Conservation (phyloP, 495 filamentous ascomycete species). For the Lineolata rhizophorae region DNA sequence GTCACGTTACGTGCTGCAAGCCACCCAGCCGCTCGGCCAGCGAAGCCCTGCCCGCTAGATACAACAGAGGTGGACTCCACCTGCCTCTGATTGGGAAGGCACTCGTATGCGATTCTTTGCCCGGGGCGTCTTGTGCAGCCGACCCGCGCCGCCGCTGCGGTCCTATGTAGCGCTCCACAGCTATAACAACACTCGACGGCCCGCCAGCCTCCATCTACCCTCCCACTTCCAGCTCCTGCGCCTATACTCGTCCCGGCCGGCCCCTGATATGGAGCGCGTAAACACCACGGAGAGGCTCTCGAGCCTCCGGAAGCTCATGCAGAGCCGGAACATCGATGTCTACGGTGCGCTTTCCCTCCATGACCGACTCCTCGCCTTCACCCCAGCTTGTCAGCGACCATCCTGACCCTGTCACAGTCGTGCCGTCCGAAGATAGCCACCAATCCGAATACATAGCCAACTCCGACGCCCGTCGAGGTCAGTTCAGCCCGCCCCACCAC, state of each 20-base stretch:
- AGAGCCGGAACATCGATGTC: conserved; percentile 63
- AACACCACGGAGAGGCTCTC: conserved; percentile 59
- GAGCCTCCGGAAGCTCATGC: conserved; percentile 70
- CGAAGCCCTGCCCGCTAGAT: too few species aligned
- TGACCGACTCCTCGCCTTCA: conserved; percentile 1
- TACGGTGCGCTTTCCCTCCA: conserved; percentile 42
- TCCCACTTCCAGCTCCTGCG: conserved; percentile 1
- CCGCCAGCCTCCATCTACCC: too few species aligned
- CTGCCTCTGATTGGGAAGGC: too few species aligned
- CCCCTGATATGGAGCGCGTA: conserved; percentile 56
- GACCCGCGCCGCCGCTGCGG: too few species aligned
- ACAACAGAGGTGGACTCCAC: too few species aligned
- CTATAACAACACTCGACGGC: too few species aligned
- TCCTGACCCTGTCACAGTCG: conserved; percentile 34
- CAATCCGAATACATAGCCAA: conserved; percentile 94
- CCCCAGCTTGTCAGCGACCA: neutral
- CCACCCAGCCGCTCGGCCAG: too few species aligned
- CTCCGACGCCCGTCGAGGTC: conserved; percentile 75
- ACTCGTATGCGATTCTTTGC: too few species aligned
- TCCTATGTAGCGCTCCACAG: too few species aligned
- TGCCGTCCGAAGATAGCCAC: conserved; percentile 94
- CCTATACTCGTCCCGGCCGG: conserved; percentile 9
- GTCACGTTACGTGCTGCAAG: too few species aligned
- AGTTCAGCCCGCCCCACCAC: too few species aligned
- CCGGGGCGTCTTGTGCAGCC: too few species aligned